phyloP scores from a whole-genome alignment of 2,329 filamentous ascomycete species.

The Botrytis pseudocinerea region DNA sequence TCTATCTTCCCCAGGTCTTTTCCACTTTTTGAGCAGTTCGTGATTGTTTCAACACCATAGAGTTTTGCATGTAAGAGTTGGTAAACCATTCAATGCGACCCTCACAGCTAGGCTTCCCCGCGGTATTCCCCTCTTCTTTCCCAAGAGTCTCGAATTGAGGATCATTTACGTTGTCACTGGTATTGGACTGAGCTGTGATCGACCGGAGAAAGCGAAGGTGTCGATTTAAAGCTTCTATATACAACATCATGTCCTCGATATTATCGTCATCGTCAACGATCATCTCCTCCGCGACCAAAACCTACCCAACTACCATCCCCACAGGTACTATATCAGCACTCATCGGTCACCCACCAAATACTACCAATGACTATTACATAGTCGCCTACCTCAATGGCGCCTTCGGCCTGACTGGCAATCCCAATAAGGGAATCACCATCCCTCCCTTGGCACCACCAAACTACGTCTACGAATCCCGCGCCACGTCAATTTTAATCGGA shows the following conservation, averaged over 20 bases:
- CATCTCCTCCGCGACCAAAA: slow-evolving; percentile 16
- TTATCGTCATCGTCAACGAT: background rate
- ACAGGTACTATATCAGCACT: slow-evolving; percentile 33
- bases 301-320: slow-evolving; percentile 22
- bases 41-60: background rate
- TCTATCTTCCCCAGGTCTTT: background rate
- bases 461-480: slow-evolving; percentile 36
- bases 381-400: slow-evolving; percentile 35
- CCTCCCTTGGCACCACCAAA: slow-evolving; percentile 15
- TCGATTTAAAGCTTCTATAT: background rate
- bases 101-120: background rate
- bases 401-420: slow-evolving; percentile 29
- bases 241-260: slow-evolving; percentile 12
- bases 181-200: background rate
- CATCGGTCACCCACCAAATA: slow-evolving; percentile 37
- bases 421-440: slow-evolving; percentile 25
- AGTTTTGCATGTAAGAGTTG: background rate
- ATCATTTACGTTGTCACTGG: background rate
- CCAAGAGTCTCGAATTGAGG: background rate
- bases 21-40: background rate
- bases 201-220: background rate
- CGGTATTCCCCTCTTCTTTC: background rate
- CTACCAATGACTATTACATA: slow-evolving; percentile 39
- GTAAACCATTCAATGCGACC: background rate
- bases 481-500: slow-evolving; percentile 37